These are phyloP conservation scores for Citrus glauca DNA, from an alignment of 345 rosid genomes.

Conservation along the genomic window DNA sequence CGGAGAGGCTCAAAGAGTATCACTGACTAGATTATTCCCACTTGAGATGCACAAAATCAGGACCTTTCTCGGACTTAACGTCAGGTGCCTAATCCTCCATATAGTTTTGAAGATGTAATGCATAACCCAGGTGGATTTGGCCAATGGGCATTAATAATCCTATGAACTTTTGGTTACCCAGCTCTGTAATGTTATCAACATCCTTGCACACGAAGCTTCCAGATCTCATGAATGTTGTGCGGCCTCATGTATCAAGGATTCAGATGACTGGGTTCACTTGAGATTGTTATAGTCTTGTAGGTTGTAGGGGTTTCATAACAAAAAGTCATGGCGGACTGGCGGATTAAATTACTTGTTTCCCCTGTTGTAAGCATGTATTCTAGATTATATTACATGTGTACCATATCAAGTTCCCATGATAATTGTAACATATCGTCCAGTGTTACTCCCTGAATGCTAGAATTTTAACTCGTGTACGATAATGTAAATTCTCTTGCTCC, in stretches of 20 bases:
- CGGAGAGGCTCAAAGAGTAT: slow-evolving; percentile 27
- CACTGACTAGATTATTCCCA: slow-evolving; percentile 21
- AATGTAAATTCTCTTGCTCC: background rate
- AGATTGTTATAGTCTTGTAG: slow-evolving; percentile 4
- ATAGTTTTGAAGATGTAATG: background rate
- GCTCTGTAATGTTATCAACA: background rate
- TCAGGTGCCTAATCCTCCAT: background rate
- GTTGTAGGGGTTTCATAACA: slow-evolving; percentile 3
- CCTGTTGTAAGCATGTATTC: slow-evolving; percentile 10
- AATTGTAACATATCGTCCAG: slow-evolving; percentile 1
- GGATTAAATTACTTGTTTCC: background rate
- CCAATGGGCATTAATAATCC: slow-evolving; percentile 1
- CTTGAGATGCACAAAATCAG: background rate
- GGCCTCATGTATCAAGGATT: background rate
- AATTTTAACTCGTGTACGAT: background rate
- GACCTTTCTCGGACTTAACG: slow-evolving; percentile 19
- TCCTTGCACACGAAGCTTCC: background rate
- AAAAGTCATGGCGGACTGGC: background rate
- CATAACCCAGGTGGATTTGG: slow-evolving; percentile 14
- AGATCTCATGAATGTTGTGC: background rate
- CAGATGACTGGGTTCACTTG: background rate
- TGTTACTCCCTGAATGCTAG: background rate
- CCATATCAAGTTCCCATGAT: background rate
- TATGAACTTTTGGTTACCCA: background rate
- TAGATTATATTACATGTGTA: background rate